Base-by-base conservation (phyloP, 805 yeast species). In the Maudiozyma barnettii region DNA sequence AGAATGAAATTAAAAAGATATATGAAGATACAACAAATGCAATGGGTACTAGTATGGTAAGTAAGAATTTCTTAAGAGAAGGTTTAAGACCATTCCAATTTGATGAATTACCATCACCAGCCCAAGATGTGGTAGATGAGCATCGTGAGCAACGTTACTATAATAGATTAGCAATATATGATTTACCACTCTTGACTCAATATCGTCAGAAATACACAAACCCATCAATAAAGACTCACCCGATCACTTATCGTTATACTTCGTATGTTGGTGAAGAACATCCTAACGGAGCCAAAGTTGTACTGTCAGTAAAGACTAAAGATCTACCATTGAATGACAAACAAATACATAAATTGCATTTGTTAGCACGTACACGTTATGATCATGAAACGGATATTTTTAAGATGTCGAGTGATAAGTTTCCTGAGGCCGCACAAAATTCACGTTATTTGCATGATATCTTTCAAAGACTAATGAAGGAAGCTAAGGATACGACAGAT, bases 81-180 rank as follows among this genome's bases (percentile, higher is more conserved):
- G 54, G 50, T 26, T 44, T 51, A 29, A 38, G 52, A 48, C 69
- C 73, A n/a, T 77, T 74, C 54, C 72, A 74, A 56, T 79, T 69
- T 56, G 87, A 81, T 59, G 89, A 82, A 58, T 70, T 79, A 52
- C 82, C 88, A 22, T 71, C 82, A 4, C 68, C 70, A 13, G 95
- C 93, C 20, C 95, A 83, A 56, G 81, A 83, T 56, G 75, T 77
- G 50, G 75, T 82, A 31, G 77, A 78, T 47, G 82, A 79, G 53
- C 85, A 80, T 57, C 77, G 97, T 60, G 82, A 78, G 53, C 80
- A 78, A 55, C 80, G 95, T 55, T 78, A 84, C 53, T 79, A 82
- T 58, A 82, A 82, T 59, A 76, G 97, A 57, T 73, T 87, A 40
- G 87, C 95, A 10, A 96, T 97, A 0, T 91, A 83, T 67, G 98